A percentile compares a stretch with the other conserved stretches of the same genome.
Evolutionary conservation across 768 basidiomycete genomes (phyloP).

Genomic region (Suillus placidus): DNA sequence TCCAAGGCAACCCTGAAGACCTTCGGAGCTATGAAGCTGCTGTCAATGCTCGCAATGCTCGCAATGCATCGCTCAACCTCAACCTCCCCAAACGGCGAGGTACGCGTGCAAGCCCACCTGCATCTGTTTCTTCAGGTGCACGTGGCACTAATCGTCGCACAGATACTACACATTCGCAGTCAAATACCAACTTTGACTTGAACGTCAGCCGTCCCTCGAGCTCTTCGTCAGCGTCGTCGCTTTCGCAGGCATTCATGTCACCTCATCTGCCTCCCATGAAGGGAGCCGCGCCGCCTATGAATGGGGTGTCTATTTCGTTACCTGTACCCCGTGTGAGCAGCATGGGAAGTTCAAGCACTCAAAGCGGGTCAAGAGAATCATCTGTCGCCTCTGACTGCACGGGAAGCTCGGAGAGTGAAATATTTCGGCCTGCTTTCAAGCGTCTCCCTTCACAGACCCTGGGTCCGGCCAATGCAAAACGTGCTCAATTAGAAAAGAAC

Average conservation of each 20-base stretch:
- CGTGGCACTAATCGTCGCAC: slow-evolving; percentile 7
- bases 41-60: slow-evolving; percentile 68
- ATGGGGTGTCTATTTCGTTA: slow-evolving; percentile 35
- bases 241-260: slow-evolving; percentile 43
- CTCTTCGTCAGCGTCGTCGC: slow-evolving; percentile 40
- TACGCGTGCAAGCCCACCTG: slow-evolving; percentile 27
- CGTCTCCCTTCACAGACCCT: slow-evolving; percentile 72
- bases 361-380: slow-evolving; percentile 32
- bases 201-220: slow-evolving; percentile 40
- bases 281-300: slow-evolving; percentile 24
- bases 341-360: slow-evolving; percentile 18
- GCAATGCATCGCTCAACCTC: slow-evolving; percentile 61
- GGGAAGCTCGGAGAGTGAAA: slow-evolving; percentile 35
- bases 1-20: slow-evolving; percentile 58
- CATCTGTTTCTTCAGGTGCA: slow-evolving; percentile 7
- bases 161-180: not conserved
- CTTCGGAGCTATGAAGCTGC: slow-evolving; percentile 75
- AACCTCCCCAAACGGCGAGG: slow-evolving; percentile 50
- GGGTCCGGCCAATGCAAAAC: slow-evolving; percentile 60
- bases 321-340: slow-evolving; percentile 31
- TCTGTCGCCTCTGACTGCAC: slow-evolving; percentile 36
- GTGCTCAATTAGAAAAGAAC: slow-evolving; percentile 45
- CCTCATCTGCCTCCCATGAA: slow-evolving; percentile 23
- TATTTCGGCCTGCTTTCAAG: slow-evolving; percentile 68
- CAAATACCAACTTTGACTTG: slow-evolving; percentile 22